phyloP scores from a whole-genome alignment of 495 filamentous ascomycete species.

The Niebla homalea region DNA sequence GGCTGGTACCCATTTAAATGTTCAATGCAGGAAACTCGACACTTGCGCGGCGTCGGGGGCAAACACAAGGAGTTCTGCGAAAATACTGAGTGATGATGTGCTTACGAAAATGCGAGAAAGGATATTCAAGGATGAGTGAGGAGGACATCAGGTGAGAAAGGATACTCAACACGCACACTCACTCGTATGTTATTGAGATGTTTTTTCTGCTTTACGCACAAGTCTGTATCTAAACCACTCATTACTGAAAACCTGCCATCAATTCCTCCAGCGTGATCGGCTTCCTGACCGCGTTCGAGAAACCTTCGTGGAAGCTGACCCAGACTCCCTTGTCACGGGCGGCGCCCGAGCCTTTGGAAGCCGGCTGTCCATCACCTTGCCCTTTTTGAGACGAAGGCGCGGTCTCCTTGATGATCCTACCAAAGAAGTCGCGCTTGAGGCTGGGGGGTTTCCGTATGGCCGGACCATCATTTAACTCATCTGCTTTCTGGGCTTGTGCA shows the following conservation, averaged over 20 bases:
- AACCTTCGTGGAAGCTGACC: constrained; percentile 93
- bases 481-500: constrained; percentile 30
- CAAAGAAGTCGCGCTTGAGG: constrained; percentile 85
- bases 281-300: constrained; percentile 90
- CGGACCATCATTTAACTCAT: constrained; percentile 16
- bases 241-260: constrained; percentile 42
- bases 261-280: constrained; percentile 79
- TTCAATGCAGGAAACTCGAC: too few relatives aligned
- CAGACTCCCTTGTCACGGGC: constrained; percentile 44
- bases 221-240: background rate
- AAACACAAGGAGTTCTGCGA: too few relatives aligned
- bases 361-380: constrained; percentile 11
- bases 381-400: constrained; percentile 19
- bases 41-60: too few relatives aligned
- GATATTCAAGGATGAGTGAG: too few relatives aligned
- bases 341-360: constrained; percentile 21
- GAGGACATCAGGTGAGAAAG: too few relatives aligned
- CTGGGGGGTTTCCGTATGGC: constrained; percentile 19
- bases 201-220: too few relatives aligned
- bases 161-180: too few relatives aligned
- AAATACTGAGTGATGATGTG: too few relatives aligned
- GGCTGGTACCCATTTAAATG: too few relatives aligned
- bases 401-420: constrained; percentile 46
- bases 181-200: too few relatives aligned
- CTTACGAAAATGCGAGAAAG: too few relatives aligned